Conservation (phyloP, 352 stramenopile species). For the Phytophthora kernoviae region DNA sequence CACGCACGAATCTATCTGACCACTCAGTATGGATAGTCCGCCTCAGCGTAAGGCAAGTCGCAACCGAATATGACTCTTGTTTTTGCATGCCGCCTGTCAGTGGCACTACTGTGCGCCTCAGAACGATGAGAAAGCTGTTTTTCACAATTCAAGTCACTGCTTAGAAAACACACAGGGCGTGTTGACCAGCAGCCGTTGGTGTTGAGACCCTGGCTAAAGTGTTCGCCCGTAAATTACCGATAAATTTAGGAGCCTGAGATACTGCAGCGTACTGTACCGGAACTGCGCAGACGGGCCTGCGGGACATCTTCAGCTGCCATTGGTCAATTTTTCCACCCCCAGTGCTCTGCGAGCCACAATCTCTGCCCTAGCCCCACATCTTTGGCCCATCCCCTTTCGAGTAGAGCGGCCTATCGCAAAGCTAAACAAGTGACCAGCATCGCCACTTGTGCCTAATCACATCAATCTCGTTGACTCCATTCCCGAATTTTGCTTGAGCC, state of each 20-base stretch:
- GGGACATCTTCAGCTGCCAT: slow-evolving; percentile 33
- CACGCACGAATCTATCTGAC: slow-evolving; percentile 19
- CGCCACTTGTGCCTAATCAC: slow-evolving; percentile 25
- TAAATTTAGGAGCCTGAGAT: slow-evolving; percentile 40
- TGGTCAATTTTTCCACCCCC: slow-evolving; percentile 31
- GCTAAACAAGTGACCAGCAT: slow-evolving; percentile 33
- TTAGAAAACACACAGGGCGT: not conserved
- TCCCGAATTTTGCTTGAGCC: slow-evolving; percentile 41
- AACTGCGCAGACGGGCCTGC: slow-evolving; percentile 31
- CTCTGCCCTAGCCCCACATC: slow-evolving; percentile 25
- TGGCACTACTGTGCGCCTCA: slow-evolving; percentile 17
- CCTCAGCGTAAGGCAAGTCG: not conserved
- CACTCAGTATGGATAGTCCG: slow-evolving; percentile 20
- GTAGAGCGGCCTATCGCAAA: slow-evolving; percentile 31
- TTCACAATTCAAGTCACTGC: slow-evolving; percentile 9
- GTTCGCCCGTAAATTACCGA: slow-evolving; percentile 34
- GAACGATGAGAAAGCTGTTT: slow-evolving; percentile 26
- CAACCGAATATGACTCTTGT: slow-evolving; percentile 4
- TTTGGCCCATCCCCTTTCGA: slow-evolving; percentile 27
- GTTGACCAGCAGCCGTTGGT: slow-evolving; percentile 15
- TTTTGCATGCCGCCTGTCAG: slow-evolving; percentile 20
- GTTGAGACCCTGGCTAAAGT: not conserved
- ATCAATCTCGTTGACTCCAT: slow-evolving; percentile 32
- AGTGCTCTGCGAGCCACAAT: slow-evolving; percentile 34
- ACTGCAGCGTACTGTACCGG: slow-evolving; percentile 24